Evolutionary conservation across 2,329 filamentous ascomycete species (phyloP), one percentile per base, ranked within the genome.

Genomic region (Talaromyces sp.): DNA sequence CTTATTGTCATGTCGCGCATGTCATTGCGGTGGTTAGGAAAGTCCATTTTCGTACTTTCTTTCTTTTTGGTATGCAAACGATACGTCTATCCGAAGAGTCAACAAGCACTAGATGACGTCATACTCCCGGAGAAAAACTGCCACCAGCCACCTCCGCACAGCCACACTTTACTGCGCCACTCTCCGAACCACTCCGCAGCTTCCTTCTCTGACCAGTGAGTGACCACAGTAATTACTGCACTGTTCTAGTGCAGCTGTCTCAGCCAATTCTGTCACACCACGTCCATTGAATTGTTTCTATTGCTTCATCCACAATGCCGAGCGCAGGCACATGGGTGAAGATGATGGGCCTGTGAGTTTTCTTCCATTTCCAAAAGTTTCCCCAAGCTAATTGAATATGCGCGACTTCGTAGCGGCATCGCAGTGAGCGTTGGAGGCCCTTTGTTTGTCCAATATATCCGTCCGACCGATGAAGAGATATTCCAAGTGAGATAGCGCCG

Each of bases 381-480:
- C n/a, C n/a, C n/a, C n/a, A n/a, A n/a, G n/a, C n/a, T 56, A 52
- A 59, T 54, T 53, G 55, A 48, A 27, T 24, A 38, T 41, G 54
- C 26, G 58, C 21, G 17, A 14, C 31, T 7, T 7, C 53, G 64
- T 68, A 97, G 92, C 61, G 90, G 90, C 67, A 81, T 80, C 48
- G 75, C 81, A 53, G 81, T 94, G 67, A 88, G 86, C 69, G 82
- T 97, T 62, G 94, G 94, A 57, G 94, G 94, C 3, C 94, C 94
- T 26, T 88, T 89, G 17, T 79, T 97, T 57, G 89, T 93, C 50
- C 85, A 88, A 77, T 96, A 87, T 48, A 65, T 79, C 60, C 75
- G 76, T 29, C 94, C 94, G 2, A 88, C 89, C 12, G 92, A 97
- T 68, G 94, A 97, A 75, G 92, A 97, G 78, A 83, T 99, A 48